Conservation (phyloP, 441 rosid species). For the Arabidopsis hybrid region DNA sequence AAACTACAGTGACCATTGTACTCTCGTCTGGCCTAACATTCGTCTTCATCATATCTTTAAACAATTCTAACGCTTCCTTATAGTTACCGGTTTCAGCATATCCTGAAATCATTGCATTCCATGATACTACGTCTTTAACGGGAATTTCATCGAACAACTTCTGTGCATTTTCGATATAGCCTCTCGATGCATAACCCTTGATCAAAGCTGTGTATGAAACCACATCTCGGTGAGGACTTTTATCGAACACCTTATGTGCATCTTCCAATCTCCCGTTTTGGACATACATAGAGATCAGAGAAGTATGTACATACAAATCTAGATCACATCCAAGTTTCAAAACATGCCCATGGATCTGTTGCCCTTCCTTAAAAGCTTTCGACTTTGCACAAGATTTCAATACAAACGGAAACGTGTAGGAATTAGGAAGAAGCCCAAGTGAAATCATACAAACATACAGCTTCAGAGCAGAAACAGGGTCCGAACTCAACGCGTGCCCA, state of each 20-base stretch:
- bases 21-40: slow-evolving; percentile 53
- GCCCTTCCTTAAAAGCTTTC: slow-evolving; percentile 51
- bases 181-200: slow-evolving; percentile 54
- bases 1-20: slow-evolving; percentile 55
- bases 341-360: slow-evolving; percentile 62
- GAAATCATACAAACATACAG: slow-evolving; percentile 58
- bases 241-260: slow-evolving; percentile 59
- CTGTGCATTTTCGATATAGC: slow-evolving; percentile 37
- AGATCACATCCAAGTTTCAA: slow-evolving; percentile 59
- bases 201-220: slow-evolving; percentile 49
- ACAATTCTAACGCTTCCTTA: slow-evolving; percentile 50
- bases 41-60: slow-evolving; percentile 52
- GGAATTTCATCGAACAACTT: slow-evolving; percentile 69
- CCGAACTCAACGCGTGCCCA: slow-evolving; percentile 54
- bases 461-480: slow-evolving; percentile 50
- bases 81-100: slow-evolving; percentile 21
- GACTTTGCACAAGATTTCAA: slow-evolving; percentile 65
- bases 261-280: slow-evolving; percentile 39
- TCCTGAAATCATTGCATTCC: slow-evolving; percentile 80
- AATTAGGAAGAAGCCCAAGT: slow-evolving; percentile 56
- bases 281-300: slow-evolving; percentile 70
- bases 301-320: slow-evolving; percentile 65
- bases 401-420: slow-evolving; percentile 66
- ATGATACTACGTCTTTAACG: slow-evolving; percentile 64
- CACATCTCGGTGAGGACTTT: slow-evolving; percentile 50